Percentiles rank a stretch among this genome's conserved stretches.
Conservation (phyloP, 192 early-diverging fungal species). For the Nowakowskiella sp. region DNA sequence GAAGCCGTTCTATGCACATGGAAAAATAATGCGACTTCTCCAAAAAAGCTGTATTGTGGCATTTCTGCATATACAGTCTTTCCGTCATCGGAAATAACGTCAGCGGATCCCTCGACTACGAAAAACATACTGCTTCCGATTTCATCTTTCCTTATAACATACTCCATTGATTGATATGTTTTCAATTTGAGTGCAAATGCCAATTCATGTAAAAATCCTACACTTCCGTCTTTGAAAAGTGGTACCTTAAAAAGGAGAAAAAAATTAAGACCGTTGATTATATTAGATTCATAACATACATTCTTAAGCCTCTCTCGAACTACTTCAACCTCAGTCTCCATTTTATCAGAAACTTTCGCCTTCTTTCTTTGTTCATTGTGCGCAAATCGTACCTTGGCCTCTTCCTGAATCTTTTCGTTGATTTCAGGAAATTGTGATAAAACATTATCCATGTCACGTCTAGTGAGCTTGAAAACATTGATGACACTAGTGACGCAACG, state of each 20-base stretch:
- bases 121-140: constrained; percentile 43
- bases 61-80: constrained; percentile 37
- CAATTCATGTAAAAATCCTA: constrained; percentile 42
- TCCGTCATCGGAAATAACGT: constrained; percentile 44
- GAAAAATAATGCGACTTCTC: constrained; percentile 49
- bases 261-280: constrained; percentile 8
- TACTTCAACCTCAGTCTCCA: constrained; percentile 43
- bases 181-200: constrained; percentile 35
- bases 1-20: constrained; percentile 46
- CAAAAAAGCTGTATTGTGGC: constrained; percentile 33
- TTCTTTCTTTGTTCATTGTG: constrained; percentile 39
- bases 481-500: constrained; percentile 23
- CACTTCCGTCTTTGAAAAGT: constrained; percentile 34
- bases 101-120: constrained; percentile 41
- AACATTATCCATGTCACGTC: constrained; percentile 33
- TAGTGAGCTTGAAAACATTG: constrained; percentile 41
- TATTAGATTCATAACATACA: constrained; percentile 19
- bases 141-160: constrained; percentile 38
- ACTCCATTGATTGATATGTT: constrained; percentile 23
- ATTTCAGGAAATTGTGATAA: constrained; percentile 40
- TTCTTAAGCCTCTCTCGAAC: constrained; percentile 44
- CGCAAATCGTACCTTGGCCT: constrained; percentile 35
- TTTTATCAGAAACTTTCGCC: constrained; percentile 21
- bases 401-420: constrained; percentile 30
- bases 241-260: constrained; percentile 28